A percentile compares a stretch with the other conserved stretches of the same genome.
Conservation (phyloP, 768 basidiomycete species). For the Boletus vinaceobasis region DNA sequence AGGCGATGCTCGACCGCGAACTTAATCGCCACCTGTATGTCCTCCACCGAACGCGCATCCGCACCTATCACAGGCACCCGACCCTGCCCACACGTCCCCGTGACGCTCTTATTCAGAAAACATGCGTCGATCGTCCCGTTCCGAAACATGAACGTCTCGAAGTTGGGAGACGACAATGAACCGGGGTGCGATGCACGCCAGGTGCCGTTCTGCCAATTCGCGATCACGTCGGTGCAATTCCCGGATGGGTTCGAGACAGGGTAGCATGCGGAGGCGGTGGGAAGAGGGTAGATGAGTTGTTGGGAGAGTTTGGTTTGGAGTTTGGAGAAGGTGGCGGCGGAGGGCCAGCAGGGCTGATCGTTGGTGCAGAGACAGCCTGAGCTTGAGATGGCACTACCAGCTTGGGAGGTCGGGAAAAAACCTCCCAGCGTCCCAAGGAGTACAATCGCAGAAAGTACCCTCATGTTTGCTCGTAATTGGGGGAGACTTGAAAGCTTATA, state of each 20-base stretch:
- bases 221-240: constrained; percentile 35
- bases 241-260: constrained; percentile 33
- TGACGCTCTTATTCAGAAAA: constrained; percentile 31
- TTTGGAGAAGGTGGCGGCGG: constrained; percentile 27
- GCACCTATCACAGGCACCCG: constrained; percentile 20
- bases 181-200: constrained; percentile 44
- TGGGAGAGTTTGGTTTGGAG: constrained; percentile 40
- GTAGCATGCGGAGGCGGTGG: constrained; percentile 27
- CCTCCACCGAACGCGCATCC: constrained; percentile 14
- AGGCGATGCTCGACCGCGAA: constrained; percentile 18
- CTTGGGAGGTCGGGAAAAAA: not conserved
- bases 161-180: constrained; percentile 34
- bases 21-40: constrained; percentile 19
- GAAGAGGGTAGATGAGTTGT: constrained; percentile 40
- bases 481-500: not conserved
- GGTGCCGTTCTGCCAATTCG: constrained; percentile 29
- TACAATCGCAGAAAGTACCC: not conserved
- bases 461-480: not conserved
- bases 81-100: constrained; percentile 15
- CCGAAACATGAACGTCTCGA: constrained; percentile 31
- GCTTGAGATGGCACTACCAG: not conserved
- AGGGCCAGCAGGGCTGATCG: constrained; percentile 42
- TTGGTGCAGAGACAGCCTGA: not conserved
- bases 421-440: not conserved
- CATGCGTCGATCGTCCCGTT: constrained; percentile 46